Percentiles rank a stretch among this genome's conserved stretches.
Evolutionary conservation across 129 eudicot species (phyloP).

Genomic region (Oenanthe sinensis): DNA sequence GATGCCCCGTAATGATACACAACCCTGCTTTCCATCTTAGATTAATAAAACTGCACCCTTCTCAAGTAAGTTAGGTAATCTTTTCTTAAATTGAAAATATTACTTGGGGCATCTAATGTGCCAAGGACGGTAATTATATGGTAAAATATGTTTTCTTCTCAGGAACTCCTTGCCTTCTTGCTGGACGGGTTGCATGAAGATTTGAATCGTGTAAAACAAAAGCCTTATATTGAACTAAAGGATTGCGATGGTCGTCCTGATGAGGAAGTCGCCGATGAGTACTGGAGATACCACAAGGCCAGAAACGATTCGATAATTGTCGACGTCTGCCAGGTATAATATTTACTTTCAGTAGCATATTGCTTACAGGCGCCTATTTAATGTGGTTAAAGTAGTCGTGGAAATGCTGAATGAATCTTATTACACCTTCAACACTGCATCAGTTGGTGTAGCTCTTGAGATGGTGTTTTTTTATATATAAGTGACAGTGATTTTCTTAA

Average conservation of each 20-base stretch:
- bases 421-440: no score
- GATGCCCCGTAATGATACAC: not conserved
- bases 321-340: constrained; percentile 80
- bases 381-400: constrained; percentile 4
- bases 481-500: not conserved
- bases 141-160: constrained; percentile 6
- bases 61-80: not conserved
- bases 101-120: not conserved
- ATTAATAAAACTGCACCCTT: not conserved
- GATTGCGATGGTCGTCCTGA: constrained; percentile 86
- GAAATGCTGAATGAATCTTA: not conserved
- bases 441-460: not conserved
- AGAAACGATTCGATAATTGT: constrained; percentile 91
- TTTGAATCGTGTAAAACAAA: constrained; percentile 92
- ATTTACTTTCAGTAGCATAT: not conserved
- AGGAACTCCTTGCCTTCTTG: constrained; percentile 98
- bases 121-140: not conserved
- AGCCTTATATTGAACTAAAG: constrained; percentile 84
- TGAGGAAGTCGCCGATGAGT: constrained; percentile 92
- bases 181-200: constrained; percentile 99
- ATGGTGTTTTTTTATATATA: not conserved
- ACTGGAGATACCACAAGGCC: constrained; percentile 91
- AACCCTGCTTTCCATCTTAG: not conserved
- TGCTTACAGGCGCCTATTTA: not conserved
- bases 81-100: not conserved